phyloP scores from a whole-genome alignment of 139 green algal genomes.

The Eudorina sp. region DNA sequence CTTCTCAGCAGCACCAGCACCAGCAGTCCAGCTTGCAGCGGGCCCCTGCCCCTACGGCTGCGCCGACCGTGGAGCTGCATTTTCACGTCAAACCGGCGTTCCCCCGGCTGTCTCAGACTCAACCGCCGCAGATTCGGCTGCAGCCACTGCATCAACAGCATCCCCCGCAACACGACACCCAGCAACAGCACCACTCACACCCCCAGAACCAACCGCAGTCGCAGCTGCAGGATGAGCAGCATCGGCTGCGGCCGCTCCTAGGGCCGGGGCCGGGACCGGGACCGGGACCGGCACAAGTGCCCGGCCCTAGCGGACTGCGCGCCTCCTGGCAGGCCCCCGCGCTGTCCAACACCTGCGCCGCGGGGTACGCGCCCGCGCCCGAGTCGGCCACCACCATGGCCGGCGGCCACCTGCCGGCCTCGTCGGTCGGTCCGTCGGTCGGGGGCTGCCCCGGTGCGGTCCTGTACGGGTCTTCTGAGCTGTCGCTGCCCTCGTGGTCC shows the following conservation, averaged over 20 bases:
- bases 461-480: not conserved
- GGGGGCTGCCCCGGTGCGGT: not conserved
- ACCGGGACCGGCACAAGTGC: not conserved
- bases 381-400: not conserved
- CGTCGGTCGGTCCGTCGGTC: not conserved
- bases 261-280: not conserved
- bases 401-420: not conserved
- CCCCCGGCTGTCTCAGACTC: not conserved
- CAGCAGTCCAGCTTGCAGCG: not conserved
- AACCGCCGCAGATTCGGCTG: not conserved
- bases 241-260: not conserved
- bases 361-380: not conserved
- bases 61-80: no score
- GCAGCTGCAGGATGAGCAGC: not conserved
- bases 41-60: no score
- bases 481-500: no score
- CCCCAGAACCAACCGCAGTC: not conserved
- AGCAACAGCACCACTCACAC: not conserved
- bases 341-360: not conserved
- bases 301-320: not conserved
- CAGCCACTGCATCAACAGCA: not conserved
- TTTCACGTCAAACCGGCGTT: not conserved
- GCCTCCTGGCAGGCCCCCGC: not conserved
- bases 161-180: not conserved
- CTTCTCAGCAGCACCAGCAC: not conserved